Evolutionary conservation across 441 rosid genomes (phyloP).

Genomic region (Populus hybrid): DNA sequence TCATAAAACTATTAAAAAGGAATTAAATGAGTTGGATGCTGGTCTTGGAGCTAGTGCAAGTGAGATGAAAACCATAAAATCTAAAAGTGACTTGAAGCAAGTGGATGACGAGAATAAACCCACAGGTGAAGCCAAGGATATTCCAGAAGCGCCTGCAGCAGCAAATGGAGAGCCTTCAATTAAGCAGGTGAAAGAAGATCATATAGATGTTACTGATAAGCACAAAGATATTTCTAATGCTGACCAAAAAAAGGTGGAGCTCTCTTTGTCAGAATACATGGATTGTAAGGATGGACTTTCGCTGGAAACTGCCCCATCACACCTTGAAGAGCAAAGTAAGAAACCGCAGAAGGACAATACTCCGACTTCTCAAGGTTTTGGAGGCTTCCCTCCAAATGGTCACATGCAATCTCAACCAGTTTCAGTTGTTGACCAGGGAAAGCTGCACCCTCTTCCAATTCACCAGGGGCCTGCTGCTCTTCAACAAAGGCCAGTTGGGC

Average conservation of each 20-base stretch:
- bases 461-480: constrained; percentile 30
- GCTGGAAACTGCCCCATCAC: constrained; percentile 23
- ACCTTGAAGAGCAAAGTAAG: constrained; percentile 26
- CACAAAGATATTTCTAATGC: constrained; percentile 28
- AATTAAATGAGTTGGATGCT: constrained; percentile 25
- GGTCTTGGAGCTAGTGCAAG: constrained; percentile 23
- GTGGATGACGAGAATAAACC: constrained; percentile 26
- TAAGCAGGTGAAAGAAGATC: constrained; percentile 41
- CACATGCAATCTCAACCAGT: constrained; percentile 23
- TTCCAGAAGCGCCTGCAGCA: constrained; percentile 16
- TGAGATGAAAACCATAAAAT: constrained; percentile 33
- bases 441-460: constrained; percentile 22
- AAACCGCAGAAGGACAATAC: constrained; percentile 23
- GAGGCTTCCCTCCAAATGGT: constrained; percentile 28
- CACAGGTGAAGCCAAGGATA: constrained; percentile 32
- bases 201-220: constrained; percentile 23
- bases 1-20: constrained; percentile 30
- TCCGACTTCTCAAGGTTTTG: constrained; percentile 28
- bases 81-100: constrained; percentile 33
- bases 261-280: constrained; percentile 27
- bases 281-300: constrained; percentile 17
- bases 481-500: constrained; percentile 44
- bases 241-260: constrained; percentile 23
- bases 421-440: constrained; percentile 23
- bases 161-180: constrained; percentile 28